Conservation (phyloP, 192 early-diverging fungal genomes). For the Backusella sp. region DNA sequence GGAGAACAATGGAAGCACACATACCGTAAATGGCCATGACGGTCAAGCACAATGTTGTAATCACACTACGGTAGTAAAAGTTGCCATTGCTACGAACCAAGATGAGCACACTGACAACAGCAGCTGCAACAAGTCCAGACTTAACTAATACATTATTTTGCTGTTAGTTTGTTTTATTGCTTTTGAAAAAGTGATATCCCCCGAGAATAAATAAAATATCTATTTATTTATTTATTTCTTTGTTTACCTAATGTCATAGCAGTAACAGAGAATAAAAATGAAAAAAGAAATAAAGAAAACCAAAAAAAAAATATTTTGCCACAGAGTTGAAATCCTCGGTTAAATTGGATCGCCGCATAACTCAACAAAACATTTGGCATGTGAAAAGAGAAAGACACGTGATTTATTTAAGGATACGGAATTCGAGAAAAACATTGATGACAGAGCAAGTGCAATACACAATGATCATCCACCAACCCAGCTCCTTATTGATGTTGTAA, state of each 20-base stretch:
- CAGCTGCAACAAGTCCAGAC: neutral
- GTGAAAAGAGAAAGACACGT: neutral
- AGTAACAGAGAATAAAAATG: neutral
- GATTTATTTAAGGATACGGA: conserved; percentile 5
- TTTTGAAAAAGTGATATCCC: neutral
- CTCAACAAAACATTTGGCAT: neutral
- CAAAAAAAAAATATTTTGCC: neutral
- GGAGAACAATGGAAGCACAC: conserved; percentile 41
- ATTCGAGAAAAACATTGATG: conserved; percentile 61
- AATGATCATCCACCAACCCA: conserved; percentile 55
- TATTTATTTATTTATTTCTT: neutral
- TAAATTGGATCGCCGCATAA: neutral
- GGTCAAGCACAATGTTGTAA: neutral
- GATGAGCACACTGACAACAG: neutral
- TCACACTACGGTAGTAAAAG: conserved; percentile 1
- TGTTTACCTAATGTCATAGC: neutral
- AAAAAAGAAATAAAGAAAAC: neutral
- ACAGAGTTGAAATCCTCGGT: neutral
- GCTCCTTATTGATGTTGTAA: conserved; percentile 57
- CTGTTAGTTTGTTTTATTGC: neutral
- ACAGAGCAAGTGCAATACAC: conserved; percentile 59
- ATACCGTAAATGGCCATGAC: conserved; percentile 13
- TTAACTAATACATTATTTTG: neutral
- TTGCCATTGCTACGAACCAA: neutral
- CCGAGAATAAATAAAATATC: neutral